Base-by-base conservation (phyloP, 2,329 filamentous ascomycete species). In the Hypoxylon sp. region DNA sequence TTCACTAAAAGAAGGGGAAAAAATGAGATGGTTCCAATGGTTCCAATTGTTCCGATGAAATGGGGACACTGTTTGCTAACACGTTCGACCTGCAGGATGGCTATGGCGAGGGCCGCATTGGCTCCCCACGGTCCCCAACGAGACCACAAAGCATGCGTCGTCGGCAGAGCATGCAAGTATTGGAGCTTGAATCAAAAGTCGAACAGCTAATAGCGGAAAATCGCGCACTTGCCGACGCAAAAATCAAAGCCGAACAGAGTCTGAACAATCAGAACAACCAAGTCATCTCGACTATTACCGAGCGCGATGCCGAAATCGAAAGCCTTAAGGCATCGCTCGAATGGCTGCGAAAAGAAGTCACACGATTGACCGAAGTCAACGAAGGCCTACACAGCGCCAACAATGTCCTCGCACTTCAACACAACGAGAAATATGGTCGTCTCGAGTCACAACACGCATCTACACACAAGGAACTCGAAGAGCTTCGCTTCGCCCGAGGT, bases 131-230 rank as follows among this genome's bases (percentile, higher is more conserved):
- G 76, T 98, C 96, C 76, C 96, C 96, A 60, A 97, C 93, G 74
- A 90, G 95, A 81, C 94, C 96, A 75, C 93, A 94, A 77, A 98
- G 94, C 84, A 92, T 99, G 88, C 94, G 95, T 75, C 94, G 95
- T 78, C 93, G 95, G 78, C 96, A 97, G 82, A 98, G 95, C 86
- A 95, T 98, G 90, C 95, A 98, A 82, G 90, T 95, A 60, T 90
- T 98, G 67, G 95, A 99, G 75, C 90, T 99, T 77, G 94, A 98
- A 83, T 86, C 88, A 66, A 89, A 88, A 75, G 87, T 99, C 74
- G 93, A 98, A 74, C 91, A 95, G 79, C 85, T 99, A 71, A 84
- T 91, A 43, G 89, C 91, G 21, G 95, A 99, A 79, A 98, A 98
- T 77, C 90, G 91, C 62, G 83, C 89, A 68, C 89, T 99, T 28